Percentiles rank a stretch among this genome's conserved stretches.
Conservation (phyloP, 2,329 filamentous ascomycete genomes). For the Ceratocystis papillata region DNA sequence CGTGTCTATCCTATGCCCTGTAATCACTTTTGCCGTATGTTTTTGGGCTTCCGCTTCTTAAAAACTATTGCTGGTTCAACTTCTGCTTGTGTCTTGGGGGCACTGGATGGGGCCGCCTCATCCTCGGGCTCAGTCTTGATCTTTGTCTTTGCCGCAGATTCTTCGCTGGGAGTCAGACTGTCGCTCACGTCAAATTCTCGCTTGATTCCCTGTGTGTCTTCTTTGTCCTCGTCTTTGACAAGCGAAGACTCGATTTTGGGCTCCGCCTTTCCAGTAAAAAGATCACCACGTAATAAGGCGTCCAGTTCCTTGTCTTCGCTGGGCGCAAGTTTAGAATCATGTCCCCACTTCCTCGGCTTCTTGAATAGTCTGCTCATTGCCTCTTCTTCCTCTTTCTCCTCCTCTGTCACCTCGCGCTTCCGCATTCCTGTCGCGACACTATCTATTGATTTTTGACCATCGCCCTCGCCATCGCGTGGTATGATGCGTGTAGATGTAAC, state of each 20-base stretch:
- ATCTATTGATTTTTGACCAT: conserved; percentile 33
- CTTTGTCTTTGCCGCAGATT: conserved; percentile 26
- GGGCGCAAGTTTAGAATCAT: conserved; percentile 41
- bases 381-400: conserved; percentile 50
- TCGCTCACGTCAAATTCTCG: neutral
- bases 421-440: conserved; percentile 46
- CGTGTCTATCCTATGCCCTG: neutral
- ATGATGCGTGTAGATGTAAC: conserved; percentile 54
- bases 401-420: conserved; percentile 52
- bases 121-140: conserved; percentile 26
- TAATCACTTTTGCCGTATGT: conserved; percentile 46
- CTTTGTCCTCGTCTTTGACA: neutral
- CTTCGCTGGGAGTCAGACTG: neutral
- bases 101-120: conserved; percentile 26
- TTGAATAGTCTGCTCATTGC: conserved; percentile 50
- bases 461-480: conserved; percentile 33
- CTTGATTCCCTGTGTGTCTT: neutral
- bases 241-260: neutral
- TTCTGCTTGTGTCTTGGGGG: conserved; percentile 25
- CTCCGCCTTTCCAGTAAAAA: conserved; percentile 25
- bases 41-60: conserved; percentile 67
- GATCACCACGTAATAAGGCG: conserved; percentile 40
- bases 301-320: conserved; percentile 50
- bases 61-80: conserved; percentile 45
- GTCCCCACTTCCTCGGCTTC: conserved; percentile 46